Conservation (phyloP, 768 basidiomycete species). For the Peribolospora kevripleyi region DNA sequence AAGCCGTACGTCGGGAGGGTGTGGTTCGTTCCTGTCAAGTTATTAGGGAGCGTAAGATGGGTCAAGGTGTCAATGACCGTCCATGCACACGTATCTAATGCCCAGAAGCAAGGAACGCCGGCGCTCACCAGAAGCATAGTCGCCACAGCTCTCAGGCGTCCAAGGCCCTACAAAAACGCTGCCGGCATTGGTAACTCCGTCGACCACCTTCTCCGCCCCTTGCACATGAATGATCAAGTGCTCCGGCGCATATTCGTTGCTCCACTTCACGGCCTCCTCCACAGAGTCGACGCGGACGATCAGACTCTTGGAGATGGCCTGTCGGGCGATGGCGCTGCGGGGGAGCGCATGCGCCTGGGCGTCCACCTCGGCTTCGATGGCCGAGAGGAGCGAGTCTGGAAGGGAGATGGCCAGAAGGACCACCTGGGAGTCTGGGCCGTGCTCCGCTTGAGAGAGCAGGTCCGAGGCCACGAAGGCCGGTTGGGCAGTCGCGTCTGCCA, state of each 20-base stretch:
- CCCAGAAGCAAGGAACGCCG: no score
- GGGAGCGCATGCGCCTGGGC: conserved; percentile 61
- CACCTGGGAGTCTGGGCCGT: conserved; percentile 93
- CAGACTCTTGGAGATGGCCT: conserved; percentile 71
- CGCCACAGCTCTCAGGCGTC: conserved; percentile 92
- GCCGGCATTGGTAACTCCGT: conserved; percentile 65
- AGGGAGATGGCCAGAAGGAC: conserved; percentile 66
- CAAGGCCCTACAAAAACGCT: conserved; percentile 88
- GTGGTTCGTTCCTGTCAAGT: conserved; percentile 51
- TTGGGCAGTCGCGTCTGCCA: conserved; percentile 66
- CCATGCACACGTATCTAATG: no score
- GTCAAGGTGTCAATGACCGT: no score
- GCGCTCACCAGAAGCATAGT: conserved; percentile 56
- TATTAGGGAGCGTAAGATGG: no score
- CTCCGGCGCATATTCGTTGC: conserved; percentile 94
- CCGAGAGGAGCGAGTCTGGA: conserved; percentile 31
- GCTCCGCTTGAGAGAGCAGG: conserved; percentile 89
- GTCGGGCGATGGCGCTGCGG: conserved; percentile 67
- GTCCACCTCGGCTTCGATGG: conserved; percentile 66
- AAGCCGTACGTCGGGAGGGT: conserved; percentile 80
- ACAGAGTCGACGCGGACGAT: conserved; percentile 48
- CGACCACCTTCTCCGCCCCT: conserved; percentile 39
- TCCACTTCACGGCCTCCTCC: conserved; percentile 61
- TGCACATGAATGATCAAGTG: conserved; percentile 80
- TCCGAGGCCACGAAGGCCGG: conserved; percentile 89